Conservation (phyloP, 1,139 yeast species). For the Nadsonia starkeyi-henricii region DNA sequence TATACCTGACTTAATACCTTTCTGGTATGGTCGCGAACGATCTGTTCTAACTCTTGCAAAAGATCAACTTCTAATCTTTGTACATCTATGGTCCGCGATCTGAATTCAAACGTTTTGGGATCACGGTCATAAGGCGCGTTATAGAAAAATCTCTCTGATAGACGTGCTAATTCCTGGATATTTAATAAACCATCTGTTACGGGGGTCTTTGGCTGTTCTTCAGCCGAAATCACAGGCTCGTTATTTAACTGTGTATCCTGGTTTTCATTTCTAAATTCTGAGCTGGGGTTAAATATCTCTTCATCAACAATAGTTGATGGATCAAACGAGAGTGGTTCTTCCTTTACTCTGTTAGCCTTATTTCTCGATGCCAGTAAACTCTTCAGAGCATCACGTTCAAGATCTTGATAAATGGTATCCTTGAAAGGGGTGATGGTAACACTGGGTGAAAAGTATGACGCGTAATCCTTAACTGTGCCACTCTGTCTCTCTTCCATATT, state of each 20-base stretch:
- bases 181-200: not conserved
- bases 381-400: not conserved
- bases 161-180: not conserved
- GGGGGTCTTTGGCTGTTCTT: not conserved
- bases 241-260: no score
- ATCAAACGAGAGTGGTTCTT: no score
- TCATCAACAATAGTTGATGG: no score
- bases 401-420: not conserved
- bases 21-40: not conserved
- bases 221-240: no score
- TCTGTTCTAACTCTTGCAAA: not conserved
- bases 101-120: not conserved
- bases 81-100: not conserved
- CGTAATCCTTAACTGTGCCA: no score
- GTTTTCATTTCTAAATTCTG: no score
- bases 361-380: no score
- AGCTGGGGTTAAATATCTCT: no score
- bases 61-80: not conserved
- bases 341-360: no score
- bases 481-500: slow-evolving; percentile 36
- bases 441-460: no score
- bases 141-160: not conserved
- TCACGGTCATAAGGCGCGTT: not conserved
- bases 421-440: not conserved
- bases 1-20: not conserved